Evolutionary conservation across 2,329 filamentous ascomycete genomes (phyloP).

Genomic region (Emericellopsis cladophorae): DNA sequence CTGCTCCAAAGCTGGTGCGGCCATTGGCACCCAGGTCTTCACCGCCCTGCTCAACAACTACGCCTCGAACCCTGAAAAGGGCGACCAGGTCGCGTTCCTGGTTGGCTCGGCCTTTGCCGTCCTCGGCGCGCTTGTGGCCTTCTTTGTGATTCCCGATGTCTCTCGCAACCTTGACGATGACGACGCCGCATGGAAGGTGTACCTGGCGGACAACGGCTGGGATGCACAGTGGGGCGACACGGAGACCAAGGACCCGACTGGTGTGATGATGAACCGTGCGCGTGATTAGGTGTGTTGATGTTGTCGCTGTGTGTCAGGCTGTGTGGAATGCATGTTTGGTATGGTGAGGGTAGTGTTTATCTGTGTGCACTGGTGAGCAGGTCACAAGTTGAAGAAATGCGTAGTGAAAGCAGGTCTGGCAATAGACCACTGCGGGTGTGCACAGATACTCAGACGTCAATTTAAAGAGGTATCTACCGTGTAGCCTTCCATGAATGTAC

Average conservation of each 20-base stretch:
- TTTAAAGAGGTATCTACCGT: no score
- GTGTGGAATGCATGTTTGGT: no score
- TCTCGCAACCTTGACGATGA: slow-evolving; percentile 13
- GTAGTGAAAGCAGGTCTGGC: no score
- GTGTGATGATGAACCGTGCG: neutral
- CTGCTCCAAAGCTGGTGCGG: slow-evolving; percentile 34
- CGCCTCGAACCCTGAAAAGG: slow-evolving; percentile 22
- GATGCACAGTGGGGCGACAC: slow-evolving; percentile 14
- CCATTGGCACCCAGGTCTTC: slow-evolving; percentile 37
- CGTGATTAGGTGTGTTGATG: neutral
- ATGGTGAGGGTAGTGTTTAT: no score
- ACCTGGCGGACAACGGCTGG: slow-evolving; percentile 14
- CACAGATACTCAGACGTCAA: no score
- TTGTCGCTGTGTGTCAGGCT: no score
- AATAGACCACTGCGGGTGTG: no score
- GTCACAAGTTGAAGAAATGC: no score
- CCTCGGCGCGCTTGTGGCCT: slow-evolving; percentile 27
- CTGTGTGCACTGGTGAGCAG: no score
- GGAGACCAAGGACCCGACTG: slow-evolving; percentile 11
- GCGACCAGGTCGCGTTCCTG: slow-evolving; percentile 34
- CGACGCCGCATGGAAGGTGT: slow-evolving; percentile 15
- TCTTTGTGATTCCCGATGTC: slow-evolving; percentile 26
- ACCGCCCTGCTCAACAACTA: slow-evolving; percentile 34
- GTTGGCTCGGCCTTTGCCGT: slow-evolving; percentile 36
- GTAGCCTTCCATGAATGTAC: no score